Conservation (phyloP, 2,329 filamentous ascomycete genomes). For the Dryadomyces sulphureus region DNA sequence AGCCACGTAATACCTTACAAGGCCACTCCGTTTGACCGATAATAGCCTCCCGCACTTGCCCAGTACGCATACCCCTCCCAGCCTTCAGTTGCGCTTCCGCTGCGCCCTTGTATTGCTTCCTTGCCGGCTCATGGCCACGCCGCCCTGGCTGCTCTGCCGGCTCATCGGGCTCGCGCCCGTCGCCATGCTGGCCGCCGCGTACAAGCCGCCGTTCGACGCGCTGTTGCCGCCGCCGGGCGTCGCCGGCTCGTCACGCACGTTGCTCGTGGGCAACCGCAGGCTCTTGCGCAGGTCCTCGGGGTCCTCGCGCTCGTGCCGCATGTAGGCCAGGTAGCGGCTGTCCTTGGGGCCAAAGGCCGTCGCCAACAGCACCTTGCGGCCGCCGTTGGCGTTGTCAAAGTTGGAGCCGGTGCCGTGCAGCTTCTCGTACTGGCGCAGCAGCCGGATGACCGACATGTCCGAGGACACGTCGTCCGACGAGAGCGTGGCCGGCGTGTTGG, state of each 20-base stretch:
- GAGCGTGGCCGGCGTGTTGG: conserved; percentile 38
- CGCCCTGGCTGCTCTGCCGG: conserved; percentile 39
- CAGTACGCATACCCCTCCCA: too few species aligned
- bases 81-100: conserved; percentile 10
- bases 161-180: conserved; percentile 34
- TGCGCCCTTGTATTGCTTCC: conserved; percentile 24
- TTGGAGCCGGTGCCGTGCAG: conserved; percentile 38
- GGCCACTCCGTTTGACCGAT: too few species aligned
- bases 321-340: conserved; percentile 32
- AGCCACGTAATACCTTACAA: too few species aligned
- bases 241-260: conserved; percentile 25
- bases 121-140: conserved; percentile 41
- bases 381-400: conserved; percentile 36
- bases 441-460: conserved; percentile 43
- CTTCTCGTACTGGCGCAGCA: conserved; percentile 40
- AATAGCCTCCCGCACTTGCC: too few species aligned
- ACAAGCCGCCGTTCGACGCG: neutral
- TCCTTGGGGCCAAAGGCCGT: conserved; percentile 33
- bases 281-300: conserved; percentile 34
- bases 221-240: conserved; percentile 13
- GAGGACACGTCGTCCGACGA: conserved; percentile 35
- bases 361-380: conserved; percentile 40
- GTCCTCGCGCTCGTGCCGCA: conserved; percentile 27
- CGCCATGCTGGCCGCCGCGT: neutral
- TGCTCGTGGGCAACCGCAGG: conserved; percentile 32